Base-by-base conservation (phyloP, 2,329 filamentous ascomycete species). In the Aspergillus fischeri region DNA sequence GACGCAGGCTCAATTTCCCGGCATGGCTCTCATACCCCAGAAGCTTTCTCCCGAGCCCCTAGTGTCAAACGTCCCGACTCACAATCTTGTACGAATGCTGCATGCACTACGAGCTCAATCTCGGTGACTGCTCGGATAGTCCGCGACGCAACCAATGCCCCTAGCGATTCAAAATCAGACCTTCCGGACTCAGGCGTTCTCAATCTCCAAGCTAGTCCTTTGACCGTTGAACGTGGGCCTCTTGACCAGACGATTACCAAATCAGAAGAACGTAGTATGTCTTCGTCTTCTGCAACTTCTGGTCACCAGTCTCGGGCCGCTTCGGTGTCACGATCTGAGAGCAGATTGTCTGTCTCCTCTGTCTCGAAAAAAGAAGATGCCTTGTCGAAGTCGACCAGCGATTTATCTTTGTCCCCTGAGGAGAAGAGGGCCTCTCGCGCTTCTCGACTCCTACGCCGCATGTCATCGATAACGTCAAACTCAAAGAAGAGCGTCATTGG, bases 71-170 rank as follows among this genome's bases (percentile, higher is more conserved):
- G 67, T 28, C 66, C 64, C 38, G 69, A 69, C 8, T 69, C 68
- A 11, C 67, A 68, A 44, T 62, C 69, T 24, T 64, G 60, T 27
- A 56, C 68, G 14, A 63, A 58, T 50, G 57, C 59, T 25, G 53
- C 59, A 28, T 68, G 68, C 20, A 63, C 63, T n/a, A 66, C 70
- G 11, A 90, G 92, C 67, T 92, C 91, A 0, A 85, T 96, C n/a
- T 92, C 92, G 49, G 92, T 96, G 10, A 94, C 89, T 20, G 90
- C 92, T 51, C 86, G 88, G 52, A 96, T 96, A 61, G 79, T 96
- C 41, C 86, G 91, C 50, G 88, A 65, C 81, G 79, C 55, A 69
- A 73, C 49, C 78, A 80, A 65, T 76, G 79, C 66, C 73, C 71
- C 59, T 57, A 71, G 57, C 58, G 68, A 72, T 35, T 55, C 63